Evolutionary conservation across 2,329 filamentous ascomycete species (phyloP), one percentile per base, ranked within the genome.

Genomic region (Diplocarpon rosae): DNA sequence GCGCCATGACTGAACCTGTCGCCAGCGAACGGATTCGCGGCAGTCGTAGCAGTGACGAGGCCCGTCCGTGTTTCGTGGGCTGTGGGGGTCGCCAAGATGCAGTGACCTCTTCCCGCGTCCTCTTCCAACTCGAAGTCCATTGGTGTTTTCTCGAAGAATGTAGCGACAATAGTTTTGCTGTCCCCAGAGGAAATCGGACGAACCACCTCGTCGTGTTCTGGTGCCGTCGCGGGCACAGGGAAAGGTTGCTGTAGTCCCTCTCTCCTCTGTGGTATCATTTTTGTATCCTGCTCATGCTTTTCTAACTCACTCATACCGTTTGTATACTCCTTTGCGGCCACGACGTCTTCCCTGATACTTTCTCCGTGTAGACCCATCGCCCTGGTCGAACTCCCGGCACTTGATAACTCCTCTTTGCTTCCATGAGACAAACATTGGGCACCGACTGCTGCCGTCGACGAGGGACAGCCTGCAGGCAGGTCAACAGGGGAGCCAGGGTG

Each of bases 401-500:
- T 52, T 37, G 48, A 48, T 42, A 55, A 37, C 39, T 54, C 52
- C 43, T 48, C 45, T 42, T 54, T 49, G 38, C 44, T 54, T 33
- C 52, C 55, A 46, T 52, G 44, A 46, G 56, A 56, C 28, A 53
- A 49, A 51, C 53, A 50, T 40, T 52, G 48, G 40, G 52, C 48
- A 46, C 49, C 43, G 38, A 57, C 42, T 38, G 52, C 50, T 35
- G 52, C 43, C 41, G 55, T 39, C 20, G 55, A 29, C 37, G 56
- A 56, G 28, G 57, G 53, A 16, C 57, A 52, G 36, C 51, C 52
- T 36, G 50, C 47, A 43, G 47, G 53, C 37, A 59, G 45, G 42
- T 61, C 56, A 32, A 61, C 56, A 35, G 58, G 54, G 33, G 57
- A 61, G 45, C 58, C 58, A 51, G 58, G 57, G 49, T 59, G 57